These are phyloP conservation scores for Syzygium aqueum DNA, from an alignment of 345 rosid species.

Conservation along the genomic window DNA sequence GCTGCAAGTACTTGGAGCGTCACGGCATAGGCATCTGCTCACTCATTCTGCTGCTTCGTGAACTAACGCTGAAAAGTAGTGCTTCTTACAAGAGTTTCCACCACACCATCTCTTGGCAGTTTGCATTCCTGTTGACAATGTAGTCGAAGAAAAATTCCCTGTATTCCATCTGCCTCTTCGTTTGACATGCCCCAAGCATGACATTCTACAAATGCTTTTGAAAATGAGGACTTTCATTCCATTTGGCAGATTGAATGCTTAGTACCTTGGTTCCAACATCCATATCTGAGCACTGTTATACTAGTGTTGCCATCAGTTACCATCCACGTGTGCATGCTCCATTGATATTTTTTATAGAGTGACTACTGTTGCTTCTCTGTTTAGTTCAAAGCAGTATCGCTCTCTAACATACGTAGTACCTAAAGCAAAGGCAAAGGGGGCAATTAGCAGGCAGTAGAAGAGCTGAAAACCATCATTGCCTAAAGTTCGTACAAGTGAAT, in stretches of 20 bases:
- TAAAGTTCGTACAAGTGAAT: not conserved
- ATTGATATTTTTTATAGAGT: not conserved
- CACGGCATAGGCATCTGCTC: not conserved
- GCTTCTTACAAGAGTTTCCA: not conserved
- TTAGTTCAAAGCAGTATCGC: conserved; percentile 35
- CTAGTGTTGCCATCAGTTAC: not conserved
- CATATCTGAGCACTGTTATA: not conserved
- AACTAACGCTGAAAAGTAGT: not conserved
- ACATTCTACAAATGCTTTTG: not conserved
- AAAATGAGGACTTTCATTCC: not conserved
- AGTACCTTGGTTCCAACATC: not conserved
- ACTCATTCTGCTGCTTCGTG: not conserved
- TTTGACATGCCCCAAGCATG: not conserved
- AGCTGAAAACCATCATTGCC: not conserved
- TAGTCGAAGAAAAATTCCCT: not conserved
- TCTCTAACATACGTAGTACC: conserved; percentile 90
- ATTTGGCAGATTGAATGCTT: not conserved
- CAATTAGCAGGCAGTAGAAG: not conserved
- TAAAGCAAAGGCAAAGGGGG: conserved; percentile 11
- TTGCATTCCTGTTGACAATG: not conserved
- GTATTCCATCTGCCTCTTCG: not conserved
- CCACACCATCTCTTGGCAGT: not conserved
- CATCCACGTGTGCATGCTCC: not conserved
- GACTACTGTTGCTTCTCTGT: not conserved
- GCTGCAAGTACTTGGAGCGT: not conserved